Evolutionary conservation across 2,329 filamentous ascomycete species (phyloP).

Genomic region (Calonectria pauciramosa): DNA sequence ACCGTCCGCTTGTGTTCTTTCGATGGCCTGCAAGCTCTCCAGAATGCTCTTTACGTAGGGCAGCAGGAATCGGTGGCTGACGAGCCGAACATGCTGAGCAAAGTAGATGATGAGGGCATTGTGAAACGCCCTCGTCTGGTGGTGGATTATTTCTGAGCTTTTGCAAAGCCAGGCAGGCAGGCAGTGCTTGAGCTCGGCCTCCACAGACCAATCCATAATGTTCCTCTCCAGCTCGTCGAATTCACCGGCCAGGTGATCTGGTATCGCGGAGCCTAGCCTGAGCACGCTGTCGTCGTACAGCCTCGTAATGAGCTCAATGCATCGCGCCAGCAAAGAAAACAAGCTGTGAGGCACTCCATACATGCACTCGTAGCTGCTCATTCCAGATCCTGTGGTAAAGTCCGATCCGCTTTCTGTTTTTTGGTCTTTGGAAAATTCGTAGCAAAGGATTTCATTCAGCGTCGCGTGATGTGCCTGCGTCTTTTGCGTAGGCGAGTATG

Average conservation of each 20-base stretch:
- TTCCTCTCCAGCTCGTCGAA: constrained; percentile 15
- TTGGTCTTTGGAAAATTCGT: not conserved
- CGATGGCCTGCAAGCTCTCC: constrained; percentile 36
- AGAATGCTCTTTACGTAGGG: constrained; percentile 34
- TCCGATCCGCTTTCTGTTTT: not conserved
- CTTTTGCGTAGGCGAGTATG: not conserved
- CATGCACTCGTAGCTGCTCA: constrained; percentile 23
- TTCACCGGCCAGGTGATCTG: constrained; percentile 7
- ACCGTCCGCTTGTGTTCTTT: constrained; percentile 33
- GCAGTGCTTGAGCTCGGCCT: constrained; percentile 3
- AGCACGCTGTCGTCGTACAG: not conserved
- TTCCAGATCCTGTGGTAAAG: not conserved
- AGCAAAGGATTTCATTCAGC: not conserved
- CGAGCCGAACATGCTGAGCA: constrained; percentile 33
- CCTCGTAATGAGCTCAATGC: constrained; percentile 18
- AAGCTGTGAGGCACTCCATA: constrained; percentile 22
- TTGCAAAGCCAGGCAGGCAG: not conserved
- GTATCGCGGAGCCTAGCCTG: not conserved
- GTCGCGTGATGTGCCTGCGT: not conserved
- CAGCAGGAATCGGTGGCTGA: constrained; percentile 34
- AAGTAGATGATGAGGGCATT: constrained; percentile 46
- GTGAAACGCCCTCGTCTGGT: constrained; percentile 38
- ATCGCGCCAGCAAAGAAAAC: constrained; percentile 9
- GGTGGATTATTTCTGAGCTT: constrained; percentile 14
- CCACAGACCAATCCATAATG: constrained; percentile 26